Percentiles rank a stretch among this genome's conserved stretches.
Evolutionary conservation across 1,284 basidiomycete species (phyloP).

Genomic region (Irpex lacteus): DNA sequence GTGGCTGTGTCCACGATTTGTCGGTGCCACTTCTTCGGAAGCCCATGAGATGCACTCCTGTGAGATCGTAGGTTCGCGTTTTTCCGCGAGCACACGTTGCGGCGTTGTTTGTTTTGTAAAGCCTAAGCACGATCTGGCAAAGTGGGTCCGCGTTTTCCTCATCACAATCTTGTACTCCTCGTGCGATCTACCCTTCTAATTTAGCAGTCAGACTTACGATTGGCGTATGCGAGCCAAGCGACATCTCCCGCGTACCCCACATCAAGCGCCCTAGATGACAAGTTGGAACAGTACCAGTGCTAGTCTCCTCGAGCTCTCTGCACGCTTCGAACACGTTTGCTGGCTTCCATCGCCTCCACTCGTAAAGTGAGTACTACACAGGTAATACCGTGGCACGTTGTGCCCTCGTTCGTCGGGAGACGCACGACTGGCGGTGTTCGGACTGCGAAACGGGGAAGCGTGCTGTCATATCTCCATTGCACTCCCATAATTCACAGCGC

Average conservation of each 20-base stretch:
- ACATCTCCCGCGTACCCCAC: neutral
- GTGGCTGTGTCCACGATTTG: neutral
- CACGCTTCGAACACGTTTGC: neutral
- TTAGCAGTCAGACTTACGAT: neutral
- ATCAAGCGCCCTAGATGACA: neutral
- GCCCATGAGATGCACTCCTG: neutral
- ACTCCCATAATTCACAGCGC: neutral
- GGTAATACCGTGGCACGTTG: neutral
- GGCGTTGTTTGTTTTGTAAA: neutral
- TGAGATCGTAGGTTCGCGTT: neutral
- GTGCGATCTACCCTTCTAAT: neutral
- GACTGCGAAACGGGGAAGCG: neutral
- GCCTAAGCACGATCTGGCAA: neutral
- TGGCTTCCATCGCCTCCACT: neutral
- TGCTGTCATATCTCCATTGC: neutral
- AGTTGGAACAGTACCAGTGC: neutral
- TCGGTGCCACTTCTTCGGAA: neutral
- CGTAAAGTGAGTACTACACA: neutral
- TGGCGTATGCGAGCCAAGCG: neutral
- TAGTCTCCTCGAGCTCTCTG: neutral
- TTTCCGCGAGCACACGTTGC: neutral
- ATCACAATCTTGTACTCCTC: neutral
- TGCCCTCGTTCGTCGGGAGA: neutral
- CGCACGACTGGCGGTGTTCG: neutral
- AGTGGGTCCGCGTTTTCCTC: constrained; percentile 1